phyloP scores from a whole-genome alignment of 306 rosid genomes.

The Trifolium dubium region DNA sequence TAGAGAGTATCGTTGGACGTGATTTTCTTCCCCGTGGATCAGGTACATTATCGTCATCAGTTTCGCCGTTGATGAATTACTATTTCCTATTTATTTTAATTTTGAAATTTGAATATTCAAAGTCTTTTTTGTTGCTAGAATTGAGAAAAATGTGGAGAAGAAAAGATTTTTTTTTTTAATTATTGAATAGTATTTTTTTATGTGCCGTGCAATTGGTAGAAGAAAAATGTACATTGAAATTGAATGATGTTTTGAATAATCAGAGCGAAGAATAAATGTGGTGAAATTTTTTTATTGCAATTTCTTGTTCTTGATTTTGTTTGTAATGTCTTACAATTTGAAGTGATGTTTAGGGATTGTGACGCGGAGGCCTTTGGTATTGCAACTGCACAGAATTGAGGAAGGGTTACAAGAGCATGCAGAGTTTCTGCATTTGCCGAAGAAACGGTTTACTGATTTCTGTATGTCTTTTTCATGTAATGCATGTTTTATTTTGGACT shows the following conservation, averaged over 20 bases:
- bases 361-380: constrained; percentile 90
- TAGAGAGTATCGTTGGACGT: constrained; percentile 87
- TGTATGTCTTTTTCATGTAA: constrained; percentile 52
- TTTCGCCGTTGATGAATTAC: background rate
- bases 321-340: constrained; percentile 33
- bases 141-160: constrained; percentile 2
- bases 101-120: background rate
- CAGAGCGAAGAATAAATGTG: background rate
- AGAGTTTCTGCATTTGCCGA: constrained; percentile 78
- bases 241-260: constrained; percentile 11
- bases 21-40: constrained; percentile 93
- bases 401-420: constrained; percentile 70
- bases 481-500: constrained; percentile 11
- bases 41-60: constrained; percentile 47
- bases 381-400: constrained; percentile 75
- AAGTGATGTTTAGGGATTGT: constrained; percentile 72
- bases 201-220: background rate
- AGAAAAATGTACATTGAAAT: background rate
- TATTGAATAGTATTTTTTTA: background rate
- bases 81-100: too few species aligned
- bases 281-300: too few species aligned
- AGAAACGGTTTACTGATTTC: constrained; percentile 66
- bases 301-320: background rate
- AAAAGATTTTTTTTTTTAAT: background rate
- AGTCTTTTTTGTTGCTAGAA: constrained; percentile 31